These are phyloP conservation scores for Thraustotheca clavata DNA, from an alignment of 352 stramenopile species.

Conservation along the genomic window DNA sequence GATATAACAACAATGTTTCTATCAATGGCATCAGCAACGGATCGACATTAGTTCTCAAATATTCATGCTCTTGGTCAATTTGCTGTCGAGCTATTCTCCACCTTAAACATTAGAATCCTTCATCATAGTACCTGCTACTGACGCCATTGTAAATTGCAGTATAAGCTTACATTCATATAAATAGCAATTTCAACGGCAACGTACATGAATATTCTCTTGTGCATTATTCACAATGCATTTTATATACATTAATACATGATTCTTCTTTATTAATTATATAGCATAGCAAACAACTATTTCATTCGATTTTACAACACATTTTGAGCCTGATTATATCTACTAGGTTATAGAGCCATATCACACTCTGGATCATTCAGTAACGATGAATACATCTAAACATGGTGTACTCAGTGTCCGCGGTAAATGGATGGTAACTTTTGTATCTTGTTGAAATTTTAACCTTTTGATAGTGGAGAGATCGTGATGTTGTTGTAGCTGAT, in stretches of 20 bases:
- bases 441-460: neutral
- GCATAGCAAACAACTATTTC: too few relatives aligned
- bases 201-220: too few relatives aligned
- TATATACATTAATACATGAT: too few relatives aligned
- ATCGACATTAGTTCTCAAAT: constrained; percentile 64
- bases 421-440: neutral
- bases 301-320: too few relatives aligned
- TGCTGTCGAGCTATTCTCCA: constrained; percentile 24
- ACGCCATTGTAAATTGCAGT: neutral
- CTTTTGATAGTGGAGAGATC: constrained; percentile 48
- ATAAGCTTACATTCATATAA: too few relatives aligned
- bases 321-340: too few relatives aligned
- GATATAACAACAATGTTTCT: constrained; percentile 65
- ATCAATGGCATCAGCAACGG: constrained; percentile 78
- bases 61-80: constrained; percentile 66
- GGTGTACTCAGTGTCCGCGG: constrained; percentile 12
- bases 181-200: too few relatives aligned
- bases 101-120: too few relatives aligned
- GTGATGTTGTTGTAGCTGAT: constrained; percentile 44
- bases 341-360: too few relatives aligned
- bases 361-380: too few relatives aligned
- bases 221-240: too few relatives aligned
- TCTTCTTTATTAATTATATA: too few relatives aligned
- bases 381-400: constrained; percentile 4
- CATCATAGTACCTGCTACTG: neutral